Evolutionary conservation across 1,284 basidiomycete species (phyloP).

Genomic region (Ustilago esculenta): DNA sequence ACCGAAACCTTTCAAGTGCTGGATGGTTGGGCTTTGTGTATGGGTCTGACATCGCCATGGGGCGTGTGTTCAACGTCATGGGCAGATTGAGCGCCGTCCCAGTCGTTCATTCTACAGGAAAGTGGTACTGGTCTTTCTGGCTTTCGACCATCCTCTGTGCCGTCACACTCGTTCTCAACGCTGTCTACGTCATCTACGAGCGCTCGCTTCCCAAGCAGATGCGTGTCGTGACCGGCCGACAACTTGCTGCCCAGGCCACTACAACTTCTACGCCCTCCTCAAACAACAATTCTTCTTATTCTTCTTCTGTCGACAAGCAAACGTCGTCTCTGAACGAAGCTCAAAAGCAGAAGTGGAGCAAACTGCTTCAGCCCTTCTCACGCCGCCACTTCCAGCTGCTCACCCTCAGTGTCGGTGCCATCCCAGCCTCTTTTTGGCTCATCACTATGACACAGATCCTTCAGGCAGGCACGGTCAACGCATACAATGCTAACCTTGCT

Average conservation of each 20-base stretch:
- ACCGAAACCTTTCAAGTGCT: conserved; percentile 9
- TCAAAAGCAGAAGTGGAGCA: not conserved
- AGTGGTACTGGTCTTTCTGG: conserved; percentile 68
- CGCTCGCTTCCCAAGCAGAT: conserved; percentile 62
- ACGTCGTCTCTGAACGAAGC: not conserved
- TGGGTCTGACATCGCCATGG: conserved; percentile 66
- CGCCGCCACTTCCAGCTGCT: conserved; percentile 11
- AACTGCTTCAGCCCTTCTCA: conserved; percentile 10
- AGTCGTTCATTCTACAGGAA: conserved; percentile 66
- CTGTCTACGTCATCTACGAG: conserved; percentile 67
- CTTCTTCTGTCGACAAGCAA: conserved; percentile 9
- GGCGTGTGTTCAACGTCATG: conserved; percentile 49
- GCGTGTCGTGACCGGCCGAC: conserved; percentile 54
- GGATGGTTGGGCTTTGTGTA: conserved; percentile 52
- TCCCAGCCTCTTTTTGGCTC: conserved; percentile 63
- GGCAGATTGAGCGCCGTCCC: conserved; percentile 65
- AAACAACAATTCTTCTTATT: conserved; percentile 3
- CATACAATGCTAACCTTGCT: conserved; percentile 68
- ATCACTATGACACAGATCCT: conserved; percentile 60
- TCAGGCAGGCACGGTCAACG: conserved; percentile 67
- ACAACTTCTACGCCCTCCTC: not conserved
- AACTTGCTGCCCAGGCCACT: conserved; percentile 19
- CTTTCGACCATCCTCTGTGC: conserved; percentile 65
- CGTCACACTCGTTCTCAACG: conserved; percentile 56
- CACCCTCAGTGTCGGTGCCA: conserved; percentile 17